These are phyloP conservation scores for Anthoceros angustus DNA, from an alignment of 225 moss, liverwort and hornwort genomes.

Conservation along the genomic window DNA sequence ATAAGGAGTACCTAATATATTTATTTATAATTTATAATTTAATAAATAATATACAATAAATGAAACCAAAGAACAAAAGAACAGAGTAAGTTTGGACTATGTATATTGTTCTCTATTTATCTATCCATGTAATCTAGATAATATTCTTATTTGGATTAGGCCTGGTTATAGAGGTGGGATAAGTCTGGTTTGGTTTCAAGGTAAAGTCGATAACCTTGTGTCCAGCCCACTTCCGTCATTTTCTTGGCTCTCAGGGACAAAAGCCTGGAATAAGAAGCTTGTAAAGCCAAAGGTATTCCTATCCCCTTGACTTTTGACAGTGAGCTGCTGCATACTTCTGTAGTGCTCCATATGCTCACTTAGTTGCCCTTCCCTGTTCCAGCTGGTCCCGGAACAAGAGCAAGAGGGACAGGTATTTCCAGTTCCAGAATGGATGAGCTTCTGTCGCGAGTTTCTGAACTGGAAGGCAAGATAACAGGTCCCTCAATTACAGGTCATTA, in stretches of 20 bases:
- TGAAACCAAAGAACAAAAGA: too few species aligned
- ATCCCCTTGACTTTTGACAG: background rate
- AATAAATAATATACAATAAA: too few species aligned
- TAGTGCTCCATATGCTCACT: background rate
- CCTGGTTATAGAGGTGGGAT: too few species aligned
- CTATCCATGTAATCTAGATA: too few species aligned
- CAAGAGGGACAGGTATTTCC: slow-evolving; percentile 16
- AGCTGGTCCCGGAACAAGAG: slow-evolving; percentile 22
- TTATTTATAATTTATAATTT: too few species aligned
- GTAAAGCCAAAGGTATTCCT: slow-evolving; percentile 29
- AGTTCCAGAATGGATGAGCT: slow-evolving; percentile 24
- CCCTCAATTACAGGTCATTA: slow-evolving; percentile 14
- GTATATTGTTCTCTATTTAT: too few species aligned
- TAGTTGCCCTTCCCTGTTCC: slow-evolving; percentile 16
- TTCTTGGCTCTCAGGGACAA: slow-evolving; percentile 35
- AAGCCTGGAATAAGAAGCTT: slow-evolving; percentile 20
- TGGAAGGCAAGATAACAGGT: slow-evolving; percentile 21
- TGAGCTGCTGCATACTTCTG: background rate
- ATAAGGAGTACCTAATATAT: too few species aligned
- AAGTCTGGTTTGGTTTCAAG: too few species aligned
- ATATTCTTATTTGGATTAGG: too few species aligned
- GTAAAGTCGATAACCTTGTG: slow-evolving; percentile 24
- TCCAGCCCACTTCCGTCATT: slow-evolving; percentile 31
- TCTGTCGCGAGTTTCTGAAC: slow-evolving; percentile 21
- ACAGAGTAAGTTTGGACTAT: too few species aligned